Percentiles rank a stretch among this genome's conserved stretches.
These are phyloP conservation scores for Aegilops speltoides DNA, from an alignment of 176 grass and related monocot genomes.

Conservation along the genomic window DNA sequence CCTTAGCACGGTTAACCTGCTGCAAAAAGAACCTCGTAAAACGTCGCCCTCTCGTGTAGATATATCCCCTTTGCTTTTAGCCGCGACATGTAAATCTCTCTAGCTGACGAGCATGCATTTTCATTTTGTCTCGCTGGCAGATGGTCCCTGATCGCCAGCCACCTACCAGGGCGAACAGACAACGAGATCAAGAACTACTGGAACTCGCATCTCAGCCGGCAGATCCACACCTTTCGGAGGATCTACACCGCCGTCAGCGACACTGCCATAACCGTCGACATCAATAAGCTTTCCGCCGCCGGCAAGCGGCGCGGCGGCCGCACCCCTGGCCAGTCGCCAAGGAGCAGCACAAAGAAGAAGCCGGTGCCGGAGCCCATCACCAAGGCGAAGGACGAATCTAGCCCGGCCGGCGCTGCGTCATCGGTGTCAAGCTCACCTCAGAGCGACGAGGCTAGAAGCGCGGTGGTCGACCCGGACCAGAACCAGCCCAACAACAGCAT, in stretches of 20 bases:
- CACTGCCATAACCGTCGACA: conserved; percentile 35
- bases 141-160: conserved; percentile 76
- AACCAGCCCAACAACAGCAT: conserved; percentile 24
- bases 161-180: conserved; percentile 81
- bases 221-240: conserved; percentile 56
- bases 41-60: background rate
- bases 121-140: conserved; percentile 25
- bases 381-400: background rate
- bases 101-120: background rate
- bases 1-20: background rate
- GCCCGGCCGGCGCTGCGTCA: background rate
- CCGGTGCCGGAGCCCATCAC: background rate
- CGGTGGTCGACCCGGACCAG: conserved; percentile 52
- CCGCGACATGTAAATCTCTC: background rate
- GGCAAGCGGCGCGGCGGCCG: conserved; percentile 43
- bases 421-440: conserved; percentile 23
- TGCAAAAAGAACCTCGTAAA: background rate
- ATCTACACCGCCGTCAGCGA: conserved; percentile 7
- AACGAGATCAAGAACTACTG: conserved; percentile 99
- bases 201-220: conserved; percentile 91
- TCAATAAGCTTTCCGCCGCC: conserved; percentile 24
- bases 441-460: conserved; percentile 52
- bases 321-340: conserved; percentile 25
- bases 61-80: background rate
- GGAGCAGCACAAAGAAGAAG: conserved; percentile 23